phyloP scores from a whole-genome alignment of 306 rosid genomes.

The Acacia crassicarpa region DNA sequence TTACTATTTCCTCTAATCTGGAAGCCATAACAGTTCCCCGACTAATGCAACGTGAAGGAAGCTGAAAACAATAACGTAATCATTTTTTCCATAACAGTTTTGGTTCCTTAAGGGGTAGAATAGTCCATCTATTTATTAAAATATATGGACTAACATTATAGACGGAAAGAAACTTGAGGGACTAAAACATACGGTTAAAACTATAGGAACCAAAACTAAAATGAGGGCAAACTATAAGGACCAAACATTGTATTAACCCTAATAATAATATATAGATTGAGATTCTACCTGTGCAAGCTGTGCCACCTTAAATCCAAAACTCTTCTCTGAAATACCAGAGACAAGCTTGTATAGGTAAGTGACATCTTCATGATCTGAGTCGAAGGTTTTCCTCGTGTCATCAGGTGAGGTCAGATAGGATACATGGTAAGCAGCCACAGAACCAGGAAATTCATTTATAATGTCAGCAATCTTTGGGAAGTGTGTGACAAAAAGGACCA shows the following conservation, averaged over 20 bases:
- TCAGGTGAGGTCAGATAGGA: conserved; percentile 74
- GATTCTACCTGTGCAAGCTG: conserved; percentile 88
- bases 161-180: too few relatives aligned
- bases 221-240: too few relatives aligned
- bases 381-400: conserved; percentile 25
- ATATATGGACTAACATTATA: too few relatives aligned
- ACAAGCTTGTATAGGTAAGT: conserved; percentile 88
- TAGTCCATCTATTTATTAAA: too few relatives aligned
- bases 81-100: neutral
- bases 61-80: conserved; percentile 47
- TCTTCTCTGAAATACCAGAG: conserved; percentile 76
- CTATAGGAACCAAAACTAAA: too few relatives aligned
- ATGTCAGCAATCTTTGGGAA: conserved; percentile 78
- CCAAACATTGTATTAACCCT: too few relatives aligned
- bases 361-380: conserved; percentile 56
- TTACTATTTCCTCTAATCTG: conserved; percentile 63
- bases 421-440: conserved; percentile 79
- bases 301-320: conserved; percentile 94
- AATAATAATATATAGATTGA: neutral
- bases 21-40: conserved; percentile 80
- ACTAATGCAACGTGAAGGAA: conserved; percentile 67
- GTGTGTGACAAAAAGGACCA: conserved; percentile 93
- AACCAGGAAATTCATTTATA: conserved; percentile 65
- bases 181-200: too few relatives aligned
- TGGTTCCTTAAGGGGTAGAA: too few relatives aligned